Conservation (phyloP, 768 basidiomycete species). For the Naematelia encephala region DNA sequence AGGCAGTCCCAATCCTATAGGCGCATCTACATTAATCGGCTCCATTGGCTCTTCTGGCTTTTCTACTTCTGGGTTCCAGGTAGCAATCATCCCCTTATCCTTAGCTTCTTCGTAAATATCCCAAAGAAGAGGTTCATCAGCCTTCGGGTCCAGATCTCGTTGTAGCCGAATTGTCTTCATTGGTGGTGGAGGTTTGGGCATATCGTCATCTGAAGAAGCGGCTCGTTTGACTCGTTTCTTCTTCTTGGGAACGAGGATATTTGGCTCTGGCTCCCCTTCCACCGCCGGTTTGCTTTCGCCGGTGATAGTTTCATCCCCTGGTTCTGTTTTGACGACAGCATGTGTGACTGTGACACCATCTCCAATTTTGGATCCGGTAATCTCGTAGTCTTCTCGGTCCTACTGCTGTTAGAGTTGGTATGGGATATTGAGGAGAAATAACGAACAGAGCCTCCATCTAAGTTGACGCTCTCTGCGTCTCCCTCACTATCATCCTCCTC, state of each 20-base stretch:
- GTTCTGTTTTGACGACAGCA: constrained; percentile 12
- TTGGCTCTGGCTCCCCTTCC: constrained; percentile 13
- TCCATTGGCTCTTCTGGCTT: constrained; percentile 8
- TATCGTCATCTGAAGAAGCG: constrained; percentile 28
- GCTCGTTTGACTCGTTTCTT: constrained; percentile 24
- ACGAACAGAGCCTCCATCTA: constrained; percentile 27
- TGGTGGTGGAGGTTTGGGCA: constrained; percentile 41
- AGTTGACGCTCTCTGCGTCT: constrained; percentile 27
- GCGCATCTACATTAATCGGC: background rate
- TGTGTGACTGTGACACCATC: background rate
- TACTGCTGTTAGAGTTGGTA: background rate
- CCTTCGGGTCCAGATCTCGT: constrained; percentile 7
- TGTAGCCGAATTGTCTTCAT: constrained; percentile 41
- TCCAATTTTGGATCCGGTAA: constrained; percentile 1
- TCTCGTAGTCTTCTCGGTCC: constrained; percentile 11
- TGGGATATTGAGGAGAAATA: background rate
- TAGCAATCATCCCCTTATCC: constrained; percentile 32
- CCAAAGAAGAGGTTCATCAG: constrained; percentile 23
- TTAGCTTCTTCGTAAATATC: constrained; percentile 36
- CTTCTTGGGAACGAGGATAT: constrained; percentile 37
- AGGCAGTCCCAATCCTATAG: background rate
- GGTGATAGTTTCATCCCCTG: constrained; percentile 4
- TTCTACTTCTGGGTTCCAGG: constrained; percentile 22
- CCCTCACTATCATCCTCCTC: constrained; percentile 5
- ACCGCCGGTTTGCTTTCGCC: background rate